These are phyloP conservation scores for Trametes sanguinea DNA, from an alignment of 768 basidiomycete species.

Conservation along the genomic window DNA sequence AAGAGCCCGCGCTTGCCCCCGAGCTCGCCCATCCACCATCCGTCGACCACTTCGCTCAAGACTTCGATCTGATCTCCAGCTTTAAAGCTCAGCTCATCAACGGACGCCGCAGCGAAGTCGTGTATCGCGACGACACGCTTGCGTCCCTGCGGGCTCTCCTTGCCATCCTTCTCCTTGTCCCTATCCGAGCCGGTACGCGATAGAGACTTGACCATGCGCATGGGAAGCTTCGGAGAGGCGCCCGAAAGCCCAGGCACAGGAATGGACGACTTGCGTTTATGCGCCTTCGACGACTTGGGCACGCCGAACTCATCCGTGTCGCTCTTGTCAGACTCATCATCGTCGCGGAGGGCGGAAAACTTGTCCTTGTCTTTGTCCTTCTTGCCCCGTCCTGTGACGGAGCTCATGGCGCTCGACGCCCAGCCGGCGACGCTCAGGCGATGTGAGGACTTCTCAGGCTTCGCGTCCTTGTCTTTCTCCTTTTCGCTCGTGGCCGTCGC, in stretches of 20 bases:
- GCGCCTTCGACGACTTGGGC: constrained; percentile 13
- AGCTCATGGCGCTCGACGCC: constrained; percentile 67
- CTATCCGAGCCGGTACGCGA: constrained; percentile 38
- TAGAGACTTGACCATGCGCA: constrained; percentile 52
- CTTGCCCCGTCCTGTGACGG: constrained; percentile 56
- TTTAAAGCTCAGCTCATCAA: constrained; percentile 78
- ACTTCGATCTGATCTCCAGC: constrained; percentile 76
- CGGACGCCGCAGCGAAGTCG: constrained; percentile 66
- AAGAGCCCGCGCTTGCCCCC: constrained; percentile 77
- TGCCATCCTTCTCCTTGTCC: constrained; percentile 40
- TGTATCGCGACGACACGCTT: constrained; percentile 67
- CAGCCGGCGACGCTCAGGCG: constrained; percentile 56
- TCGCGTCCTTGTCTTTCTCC: constrained; percentile 29
- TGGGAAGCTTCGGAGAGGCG: constrained; percentile 29
- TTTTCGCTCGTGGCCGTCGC: constrained; percentile 41
- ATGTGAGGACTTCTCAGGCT: constrained; percentile 38
- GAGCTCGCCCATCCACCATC: constrained; percentile 88
- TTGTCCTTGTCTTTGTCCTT: constrained; percentile 57
- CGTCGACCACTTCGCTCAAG: constrained; percentile 79
- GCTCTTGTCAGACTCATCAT: constrained; percentile 39
- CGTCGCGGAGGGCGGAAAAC: constrained; percentile 59
- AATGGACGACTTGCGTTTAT: constrained; percentile 20
- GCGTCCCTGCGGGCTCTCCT: constrained; percentile 10
- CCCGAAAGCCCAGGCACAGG: constrained; percentile 6
- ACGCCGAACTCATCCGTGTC: constrained; percentile 29